Base-by-base conservation (phyloP, 1,139 yeast genomes). In the Keqinozyma sinolaborantium region DNA sequence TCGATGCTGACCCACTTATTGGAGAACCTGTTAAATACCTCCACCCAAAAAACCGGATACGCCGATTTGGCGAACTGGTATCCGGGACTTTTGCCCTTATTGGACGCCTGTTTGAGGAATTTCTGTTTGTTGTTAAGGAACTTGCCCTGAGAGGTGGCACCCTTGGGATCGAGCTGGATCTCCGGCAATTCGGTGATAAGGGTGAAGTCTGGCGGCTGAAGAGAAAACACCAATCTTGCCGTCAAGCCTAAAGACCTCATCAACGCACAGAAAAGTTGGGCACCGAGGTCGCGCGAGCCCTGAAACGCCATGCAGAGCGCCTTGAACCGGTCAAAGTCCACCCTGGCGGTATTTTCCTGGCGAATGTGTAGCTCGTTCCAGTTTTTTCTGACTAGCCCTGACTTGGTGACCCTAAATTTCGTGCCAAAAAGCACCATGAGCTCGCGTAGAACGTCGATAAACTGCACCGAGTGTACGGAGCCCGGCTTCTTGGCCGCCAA, bases 121-220 rank as follows among this genome's bases (percentile, higher is more conserved):
- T 28, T 28, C 13, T 40, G 43, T 13, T 34, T 35, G 13, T 39
- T 12, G 31, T 38, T 34, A 24, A 14, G 33, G 11, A 23, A 16
- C n/a, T 34, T 34, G 7, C 16, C 13, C 23, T 30, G 26, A n/a
- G 21, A 14, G n/a, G 10, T 28, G 12, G 30, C 13, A 20, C 10
- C 29, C 14, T 15, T 23, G 25, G 28, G 29, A 8, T 23, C 16
- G 25, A 25, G 28, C 5, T 42, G 35, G 7, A 44, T 36, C 18
- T 34, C 36, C 7, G 56, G 56, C 3, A 42, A 35, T 8, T 44
- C 44, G 1, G 60, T 39, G 2, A 60, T 53, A 12, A 56, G 43
- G 0, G 92, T 79, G 46, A 79, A 83, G 51, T 92, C 97, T 0
- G 96, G 90, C 0, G 96, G 92, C 50, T 94, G 99, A 15, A 90